Evolutionary conservation across 148 eudicot genomes (phyloP).

Genomic region (Salicornia ramosissima): DNA sequence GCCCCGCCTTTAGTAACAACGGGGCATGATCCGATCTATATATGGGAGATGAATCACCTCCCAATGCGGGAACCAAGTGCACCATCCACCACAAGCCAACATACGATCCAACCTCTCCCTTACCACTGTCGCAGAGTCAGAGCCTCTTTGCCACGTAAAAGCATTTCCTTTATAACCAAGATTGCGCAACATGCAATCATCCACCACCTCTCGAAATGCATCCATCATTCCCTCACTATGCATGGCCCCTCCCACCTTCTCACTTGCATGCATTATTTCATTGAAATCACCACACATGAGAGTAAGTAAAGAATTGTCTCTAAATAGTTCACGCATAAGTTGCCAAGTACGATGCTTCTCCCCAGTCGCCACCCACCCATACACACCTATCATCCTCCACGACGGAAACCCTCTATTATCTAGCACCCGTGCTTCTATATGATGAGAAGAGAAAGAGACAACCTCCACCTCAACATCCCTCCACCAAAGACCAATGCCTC

Average conservation of each 20-base stretch:
- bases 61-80: neutral
- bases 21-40: neutral
- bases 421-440: neutral
- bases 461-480: neutral
- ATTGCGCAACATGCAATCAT: neutral
- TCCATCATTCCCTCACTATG: neutral
- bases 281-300: too few species aligned
- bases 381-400: neutral
- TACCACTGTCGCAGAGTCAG: neutral
- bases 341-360: neutral
- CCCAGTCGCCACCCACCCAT: neutral
- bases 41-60: neutral
- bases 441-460: neutral
- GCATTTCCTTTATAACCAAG: neutral
- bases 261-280: neutral
- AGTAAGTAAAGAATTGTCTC: too few species aligned
- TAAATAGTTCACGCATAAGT: neutral
- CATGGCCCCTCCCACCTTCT: neutral
- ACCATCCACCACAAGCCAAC: neutral
- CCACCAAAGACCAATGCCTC: neutral
- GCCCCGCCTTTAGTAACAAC: neutral
- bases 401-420: neutral
- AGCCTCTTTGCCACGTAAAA: neutral
- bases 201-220: neutral
- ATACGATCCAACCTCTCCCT: neutral